A percentile compares a stretch with the other conserved stretches of the same genome.
Evolutionary conservation across 208 protist genomes (phyloP).

Genomic region (Wallacemonas rigidus): DNA sequence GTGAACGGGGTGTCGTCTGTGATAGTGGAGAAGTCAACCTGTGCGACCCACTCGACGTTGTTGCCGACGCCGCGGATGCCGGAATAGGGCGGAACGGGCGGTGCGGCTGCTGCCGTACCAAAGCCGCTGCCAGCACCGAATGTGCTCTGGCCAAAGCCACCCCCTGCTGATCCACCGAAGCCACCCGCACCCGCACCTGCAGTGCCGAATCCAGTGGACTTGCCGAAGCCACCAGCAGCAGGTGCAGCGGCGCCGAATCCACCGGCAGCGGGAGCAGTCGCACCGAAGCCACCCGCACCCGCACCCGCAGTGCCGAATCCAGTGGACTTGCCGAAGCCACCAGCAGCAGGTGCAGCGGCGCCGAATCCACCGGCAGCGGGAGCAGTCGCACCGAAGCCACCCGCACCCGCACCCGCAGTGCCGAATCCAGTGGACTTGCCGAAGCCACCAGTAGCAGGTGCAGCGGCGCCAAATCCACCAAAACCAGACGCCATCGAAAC

Average conservation of each 20-base stretch:
- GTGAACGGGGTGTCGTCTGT: slow-evolving; percentile 73
- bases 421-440: slow-evolving; percentile 30
- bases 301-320: neutral
- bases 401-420: neutral
- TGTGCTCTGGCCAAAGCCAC: slow-evolving; percentile 13
- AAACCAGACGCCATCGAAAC: slow-evolving; percentile 33
- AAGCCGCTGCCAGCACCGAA: slow-evolving; percentile 21
- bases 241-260: slow-evolving; percentile 13
- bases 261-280: slow-evolving; percentile 20
- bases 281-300: slow-evolving; percentile 38
- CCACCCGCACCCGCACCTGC: slow-evolving; percentile 25
- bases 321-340: slow-evolving; percentile 12
- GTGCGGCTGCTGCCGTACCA: slow-evolving; percentile 13
- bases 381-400: slow-evolving; percentile 7
- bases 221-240: slow-evolving; percentile 16
- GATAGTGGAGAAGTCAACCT: slow-evolving; percentile 74
- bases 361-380: slow-evolving; percentile 24
- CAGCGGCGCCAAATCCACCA: slow-evolving; percentile 21
- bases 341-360: slow-evolving; percentile 7
- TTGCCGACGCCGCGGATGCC: slow-evolving; percentile 78
- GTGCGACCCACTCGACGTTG: slow-evolving; percentile 48
- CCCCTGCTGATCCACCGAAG: slow-evolving; percentile 28
- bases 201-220: neutral
- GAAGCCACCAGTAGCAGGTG: slow-evolving; percentile 17
- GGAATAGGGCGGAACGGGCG: slow-evolving; percentile 47